These are phyloP conservation scores for Closterium sp. DNA, from an alignment of 139 green algal genomes.

Conservation along the genomic window DNA sequence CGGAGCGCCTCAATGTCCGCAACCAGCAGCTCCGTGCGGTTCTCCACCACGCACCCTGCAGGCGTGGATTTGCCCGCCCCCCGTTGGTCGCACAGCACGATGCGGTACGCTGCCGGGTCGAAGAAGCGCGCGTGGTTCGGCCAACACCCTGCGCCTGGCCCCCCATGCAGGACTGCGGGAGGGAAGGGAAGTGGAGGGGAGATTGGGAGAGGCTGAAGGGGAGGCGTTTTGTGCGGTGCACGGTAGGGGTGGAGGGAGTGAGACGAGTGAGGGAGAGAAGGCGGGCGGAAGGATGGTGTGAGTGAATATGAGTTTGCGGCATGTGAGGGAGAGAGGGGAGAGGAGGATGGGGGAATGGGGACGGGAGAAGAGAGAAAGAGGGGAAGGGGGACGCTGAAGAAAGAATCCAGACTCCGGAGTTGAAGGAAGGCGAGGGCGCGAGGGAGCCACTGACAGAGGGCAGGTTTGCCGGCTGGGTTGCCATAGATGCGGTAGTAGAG, in stretches of 20 bases:
- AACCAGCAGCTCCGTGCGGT: constrained; percentile 64
- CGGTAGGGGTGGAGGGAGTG: background rate
- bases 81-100: constrained; percentile 73
- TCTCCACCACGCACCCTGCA: constrained; percentile 57
- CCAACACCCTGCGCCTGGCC: constrained; percentile 67
- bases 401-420: too few species aligned
- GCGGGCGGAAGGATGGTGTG: background rate
- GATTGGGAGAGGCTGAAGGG: background rate
- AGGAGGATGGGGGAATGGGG: background rate
- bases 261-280: background rate
- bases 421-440: too few species aligned
- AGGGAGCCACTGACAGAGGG: too few species aligned
- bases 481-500: constrained; percentile 41
- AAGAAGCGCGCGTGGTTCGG: constrained; percentile 71
- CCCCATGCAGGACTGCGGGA: constrained; percentile 64
- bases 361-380: background rate
- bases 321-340: background rate
- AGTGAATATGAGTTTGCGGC: background rate
- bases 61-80: constrained; percentile 65
- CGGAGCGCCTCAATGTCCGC: constrained; percentile 66
- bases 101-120: constrained; percentile 59
- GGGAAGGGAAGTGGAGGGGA: background rate
- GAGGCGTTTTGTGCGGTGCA: background rate
- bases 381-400: too few species aligned
- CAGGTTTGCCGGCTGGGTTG: constrained; percentile 31